Evolutionary conservation across 2,329 filamentous ascomycete genomes (phyloP), one percentile per base, ranked within the genome.

Genomic region (Hymenoscyphus fraxineus): DNA sequence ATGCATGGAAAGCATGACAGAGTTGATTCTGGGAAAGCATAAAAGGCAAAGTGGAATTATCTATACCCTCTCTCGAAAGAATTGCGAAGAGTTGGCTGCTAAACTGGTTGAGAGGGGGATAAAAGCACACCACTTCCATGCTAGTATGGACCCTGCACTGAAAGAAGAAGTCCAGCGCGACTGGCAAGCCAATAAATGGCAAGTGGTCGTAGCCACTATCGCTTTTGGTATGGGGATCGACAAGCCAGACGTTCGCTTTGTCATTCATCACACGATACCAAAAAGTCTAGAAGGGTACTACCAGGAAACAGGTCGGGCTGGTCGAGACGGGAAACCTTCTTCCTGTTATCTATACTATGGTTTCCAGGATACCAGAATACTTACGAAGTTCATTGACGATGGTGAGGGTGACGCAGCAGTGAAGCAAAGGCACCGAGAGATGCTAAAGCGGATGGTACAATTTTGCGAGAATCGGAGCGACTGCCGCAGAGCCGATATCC

Each of bases 161-260:
- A 94, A 94, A 75, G 81, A 83, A 1, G 76, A 82, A 6, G 84
- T 95, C 4, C 94, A 98, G 76, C 84, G 84, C 66, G 77, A 87
- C 38, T 99, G 95, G 95, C 95, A 99, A 76, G 80, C 79, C 55
- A 92, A 93, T 6, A 79, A 81, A 60, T 85, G 89, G 72, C 90
- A 97, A 70, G 91, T 99, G 40, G 96, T 99, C 55, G 95, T 99
- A 59, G 96, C 95, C 22, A 99, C 95, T 0, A 98, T 99, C 76
- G 95, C 95, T 31, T 99, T 99, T 75, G 95, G 95, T 6, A 99
- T 99, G 95, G 95, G 95, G n/a, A 99, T 99, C 69, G 95, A 99
- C 80, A 99, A 99, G 76, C 86, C 93, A 0, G 90, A 99, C 75
- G 95, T 99, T 58, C 90, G 95, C 35, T 99, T 96, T 75, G 95